A percentile compares a stretch with the other conserved stretches of the same genome.
These are phyloP conservation scores for Sinapis alba DNA, from an alignment of 441 rosid genomes.

Conservation along the genomic window DNA sequence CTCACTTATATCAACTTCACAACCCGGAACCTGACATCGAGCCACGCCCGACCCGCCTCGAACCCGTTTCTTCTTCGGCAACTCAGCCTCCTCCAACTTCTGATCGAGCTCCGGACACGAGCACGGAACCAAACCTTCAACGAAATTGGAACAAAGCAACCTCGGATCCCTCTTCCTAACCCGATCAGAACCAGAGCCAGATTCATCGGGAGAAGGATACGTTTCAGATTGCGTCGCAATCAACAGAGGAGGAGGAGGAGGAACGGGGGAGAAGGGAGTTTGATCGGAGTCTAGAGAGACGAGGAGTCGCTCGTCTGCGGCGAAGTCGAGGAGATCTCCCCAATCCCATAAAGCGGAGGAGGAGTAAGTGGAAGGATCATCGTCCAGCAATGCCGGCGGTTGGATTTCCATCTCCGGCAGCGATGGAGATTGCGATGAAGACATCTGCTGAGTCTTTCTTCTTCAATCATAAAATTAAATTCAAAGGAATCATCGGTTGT, in stretches of 20 bases:
- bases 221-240: conserved; percentile 24
- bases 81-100: conserved; percentile 59
- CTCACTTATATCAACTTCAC: conserved; percentile 82
- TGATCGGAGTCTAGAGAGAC: conserved; percentile 43
- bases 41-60: conserved; percentile 46
- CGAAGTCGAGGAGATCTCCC: conserved; percentile 79
- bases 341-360: conserved; percentile 77
- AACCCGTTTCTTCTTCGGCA: conserved; percentile 63
- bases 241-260: conserved; percentile 16
- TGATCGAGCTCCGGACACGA: conserved; percentile 92
- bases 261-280: conserved; percentile 13
- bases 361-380: conserved; percentile 48
- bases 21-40: conserved; percentile 79
- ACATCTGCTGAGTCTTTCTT: conserved; percentile 22
- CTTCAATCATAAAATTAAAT: conserved; percentile 10
- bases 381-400: conserved; percentile 39
- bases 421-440: conserved; percentile 20
- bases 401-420: conserved; percentile 49
- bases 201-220: conserved; percentile 34
- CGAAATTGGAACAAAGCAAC: conserved; percentile 73
- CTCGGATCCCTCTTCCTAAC: conserved; percentile 94
- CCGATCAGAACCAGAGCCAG: conserved; percentile 45
- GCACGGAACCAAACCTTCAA: conserved; percentile 81
- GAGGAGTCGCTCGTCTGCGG: conserved; percentile 61
- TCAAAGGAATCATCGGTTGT: conserved; percentile 34